phyloP scores from a whole-genome alignment of 352 stramenopile species.

The Saprolegnia diclina region DNA sequence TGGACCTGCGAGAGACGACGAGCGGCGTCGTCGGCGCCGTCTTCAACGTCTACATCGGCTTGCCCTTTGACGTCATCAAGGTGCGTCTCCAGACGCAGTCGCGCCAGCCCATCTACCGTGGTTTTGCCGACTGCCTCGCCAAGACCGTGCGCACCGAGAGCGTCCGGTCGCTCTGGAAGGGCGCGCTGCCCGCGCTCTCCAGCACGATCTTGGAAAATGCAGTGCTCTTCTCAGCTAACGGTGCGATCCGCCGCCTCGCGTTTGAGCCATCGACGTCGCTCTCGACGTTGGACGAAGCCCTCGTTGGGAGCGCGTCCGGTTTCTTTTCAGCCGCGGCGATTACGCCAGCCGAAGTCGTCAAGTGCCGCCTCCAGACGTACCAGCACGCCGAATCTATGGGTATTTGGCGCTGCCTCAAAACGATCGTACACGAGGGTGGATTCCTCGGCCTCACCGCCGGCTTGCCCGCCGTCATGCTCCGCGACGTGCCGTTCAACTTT shows the following conservation, averaged over 20 bases:
- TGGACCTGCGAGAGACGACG: slow-evolving; percentile 70
- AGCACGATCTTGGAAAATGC: slow-evolving; percentile 88
- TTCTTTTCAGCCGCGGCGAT: slow-evolving; percentile 85
- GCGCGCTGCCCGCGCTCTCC: slow-evolving; percentile 76
- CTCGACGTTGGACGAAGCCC: slow-evolving; percentile 73
- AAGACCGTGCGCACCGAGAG: slow-evolving; percentile 72
- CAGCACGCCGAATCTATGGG: slow-evolving; percentile 25
- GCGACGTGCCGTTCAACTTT: slow-evolving; percentile 88
- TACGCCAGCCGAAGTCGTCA: slow-evolving; percentile 80
- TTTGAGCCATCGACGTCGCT: slow-evolving; percentile 36
- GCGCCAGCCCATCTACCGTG: slow-evolving; percentile 45
- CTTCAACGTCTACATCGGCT: slow-evolving; percentile 75
- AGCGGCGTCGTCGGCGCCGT: slow-evolving; percentile 70
- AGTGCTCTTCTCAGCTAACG: slow-evolving; percentile 85
- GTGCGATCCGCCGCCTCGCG: slow-evolving; percentile 61
- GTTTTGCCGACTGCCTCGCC: slow-evolving; percentile 57
- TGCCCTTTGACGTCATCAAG: slow-evolving; percentile 87
- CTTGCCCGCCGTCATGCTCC: slow-evolving; percentile 75
- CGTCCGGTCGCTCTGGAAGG: slow-evolving; percentile 76
- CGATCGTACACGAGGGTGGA: slow-evolving; percentile 44
- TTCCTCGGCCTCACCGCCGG: slow-evolving; percentile 64
- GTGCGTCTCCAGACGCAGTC: slow-evolving; percentile 76
- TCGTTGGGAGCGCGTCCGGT: slow-evolving; percentile 72
- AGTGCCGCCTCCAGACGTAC: slow-evolving; percentile 65
- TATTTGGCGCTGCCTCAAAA: slow-evolving; percentile 15